phyloP scores from a whole-genome alignment of 2,329 filamentous ascomycete genomes.

The Torrubiellomyces zombiae region DNA sequence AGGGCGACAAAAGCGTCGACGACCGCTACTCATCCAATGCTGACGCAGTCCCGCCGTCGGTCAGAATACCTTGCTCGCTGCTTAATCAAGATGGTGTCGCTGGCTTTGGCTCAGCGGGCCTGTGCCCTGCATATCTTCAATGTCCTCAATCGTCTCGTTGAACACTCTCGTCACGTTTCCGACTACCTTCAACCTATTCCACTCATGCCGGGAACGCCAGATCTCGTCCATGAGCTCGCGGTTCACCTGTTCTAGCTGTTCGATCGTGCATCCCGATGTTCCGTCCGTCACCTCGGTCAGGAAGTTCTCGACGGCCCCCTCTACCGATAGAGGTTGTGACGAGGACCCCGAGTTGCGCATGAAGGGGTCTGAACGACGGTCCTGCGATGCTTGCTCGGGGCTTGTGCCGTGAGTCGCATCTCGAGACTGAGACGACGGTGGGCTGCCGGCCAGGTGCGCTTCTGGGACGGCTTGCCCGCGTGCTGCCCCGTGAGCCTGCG shows the following conservation, averaged over 20 bases:
- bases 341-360: slow-evolving; percentile 17
- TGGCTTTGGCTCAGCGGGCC: slow-evolving; percentile 26
- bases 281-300: slow-evolving; percentile 45
- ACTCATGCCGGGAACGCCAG: slow-evolving; percentile 64
- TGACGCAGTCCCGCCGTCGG: too few relatives aligned
- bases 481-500: slow-evolving; percentile 36
- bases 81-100: too few relatives aligned
- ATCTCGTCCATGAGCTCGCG: slow-evolving; percentile 79
- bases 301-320: slow-evolving; percentile 36
- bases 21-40: too few relatives aligned
- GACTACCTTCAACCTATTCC: slow-evolving; percentile 66
- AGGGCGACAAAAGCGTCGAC: too few relatives aligned
- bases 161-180: slow-evolving; percentile 50
- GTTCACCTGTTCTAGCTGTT: slow-evolving; percentile 90
- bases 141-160: slow-evolving; percentile 56
- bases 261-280: slow-evolving; percentile 68
- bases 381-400: slow-evolving; percentile 22
- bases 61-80: too few relatives aligned
- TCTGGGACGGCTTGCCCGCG: slow-evolving; percentile 17
- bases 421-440: slow-evolving; percentile 21
- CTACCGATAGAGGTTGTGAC: slow-evolving; percentile 28
- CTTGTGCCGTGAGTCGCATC: slow-evolving; percentile 8
- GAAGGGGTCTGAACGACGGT: slow-evolving; percentile 9
- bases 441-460: slow-evolving; percentile 16
- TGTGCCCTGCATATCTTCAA: slow-evolving; percentile 35